Base-by-base conservation (phyloP, 2,329 filamentous ascomycete species). In the Taxawa tesnikishii region DNA sequence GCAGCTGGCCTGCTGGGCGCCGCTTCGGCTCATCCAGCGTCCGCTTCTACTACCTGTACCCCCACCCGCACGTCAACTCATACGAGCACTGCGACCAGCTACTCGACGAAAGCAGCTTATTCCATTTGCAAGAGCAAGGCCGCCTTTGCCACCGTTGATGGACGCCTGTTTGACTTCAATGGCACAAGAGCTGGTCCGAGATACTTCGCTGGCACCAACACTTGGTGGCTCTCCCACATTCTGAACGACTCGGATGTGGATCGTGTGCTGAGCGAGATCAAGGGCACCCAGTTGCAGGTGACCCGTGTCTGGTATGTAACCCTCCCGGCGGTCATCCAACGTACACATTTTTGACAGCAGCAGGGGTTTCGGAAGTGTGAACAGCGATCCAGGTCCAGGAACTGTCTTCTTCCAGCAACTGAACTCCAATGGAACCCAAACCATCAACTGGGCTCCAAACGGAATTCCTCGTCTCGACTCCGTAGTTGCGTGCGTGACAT, bases 381-480 rank as follows among this genome's bases (percentile, higher is more conserved):
- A 62, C 27, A 51, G 53, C 23, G 49, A 52, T 5, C 41, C 43
- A 12, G 48, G 54, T 7, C 44, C 55, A 1, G 60, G 59, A 12
- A 59, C 55, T 2, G 61, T 72, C 6, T 73, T 67, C 18, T 39
- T 25, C 15, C 37, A 39, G 15, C 30, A 60, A 28, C 63, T 73
- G 38, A 64, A 65, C 6, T 50, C 61, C 4, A 56, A 56, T 3
- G 60, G 60, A 3, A 64, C 66, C 3, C n/a, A n/a, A n/a, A 67
- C 65, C 13, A 78, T 80, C 56, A 79, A 80, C 53, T 75, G 66
- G 0, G 75, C 73, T 2, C 44, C 65, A 21, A 58, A 79, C 47
- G 75, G 76, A 11, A 65, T 80, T 6, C 64, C 76, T 49, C 65
- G 73, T 10, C 66, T 81, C 2, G 76, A 81, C 46, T 70, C 70